phyloP scores from a whole-genome alignment of 495 filamentous ascomycete genomes.

The Extremus antarcticus region DNA sequence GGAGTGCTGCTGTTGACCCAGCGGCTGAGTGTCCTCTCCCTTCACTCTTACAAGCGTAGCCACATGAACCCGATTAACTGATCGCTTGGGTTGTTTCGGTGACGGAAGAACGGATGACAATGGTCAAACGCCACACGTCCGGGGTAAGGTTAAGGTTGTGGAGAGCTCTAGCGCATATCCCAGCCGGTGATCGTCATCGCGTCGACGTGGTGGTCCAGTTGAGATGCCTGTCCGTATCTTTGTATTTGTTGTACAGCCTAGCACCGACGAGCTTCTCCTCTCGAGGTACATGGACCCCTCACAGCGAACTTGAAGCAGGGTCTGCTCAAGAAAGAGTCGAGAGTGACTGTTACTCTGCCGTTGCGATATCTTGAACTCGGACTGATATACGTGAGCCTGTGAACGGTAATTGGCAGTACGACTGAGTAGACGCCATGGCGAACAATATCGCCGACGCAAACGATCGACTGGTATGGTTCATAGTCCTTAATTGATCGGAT shows the following conservation, averaged over 20 bases:
- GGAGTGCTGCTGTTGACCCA: too few species aligned
- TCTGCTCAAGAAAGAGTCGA: too few species aligned
- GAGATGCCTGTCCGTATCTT: not conserved
- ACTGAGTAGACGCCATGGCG: too few species aligned
- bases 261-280: constrained; percentile 5
- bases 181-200: not conserved
- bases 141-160: not conserved
- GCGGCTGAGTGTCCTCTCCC: too few species aligned
- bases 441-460: not conserved
- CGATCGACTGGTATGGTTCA: constrained; percentile 3
- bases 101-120: not conserved
- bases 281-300: constrained; percentile 5
- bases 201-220: not conserved
- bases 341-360: too few species aligned
- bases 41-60: too few species aligned
- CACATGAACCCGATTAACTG: not conserved
- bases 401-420: too few species aligned
- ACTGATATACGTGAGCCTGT: not conserved
- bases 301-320: not conserved
- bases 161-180: not conserved
- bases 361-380: too few species aligned
- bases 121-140: not conserved
- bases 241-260: not conserved
- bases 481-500: not conserved
- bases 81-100: not conserved